Percentiles rank a stretch among this genome's conserved stretches.
These are phyloP conservation scores for Candida albicans DNA, from an alignment of 1,139 yeast species.

Conservation along the genomic window DNA sequence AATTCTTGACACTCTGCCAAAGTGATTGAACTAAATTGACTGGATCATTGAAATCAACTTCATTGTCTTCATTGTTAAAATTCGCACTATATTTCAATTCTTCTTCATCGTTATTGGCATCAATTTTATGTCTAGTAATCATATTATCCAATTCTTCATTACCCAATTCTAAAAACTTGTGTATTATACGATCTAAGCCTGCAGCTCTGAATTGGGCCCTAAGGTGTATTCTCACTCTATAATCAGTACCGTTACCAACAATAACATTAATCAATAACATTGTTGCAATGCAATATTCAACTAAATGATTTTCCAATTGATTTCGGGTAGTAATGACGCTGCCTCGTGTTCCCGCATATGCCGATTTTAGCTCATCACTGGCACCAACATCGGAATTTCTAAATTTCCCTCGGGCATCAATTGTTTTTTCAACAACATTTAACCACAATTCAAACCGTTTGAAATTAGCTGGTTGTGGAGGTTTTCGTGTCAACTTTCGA, in stretches of 20 bases:
- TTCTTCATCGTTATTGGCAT: conserved; percentile 69
- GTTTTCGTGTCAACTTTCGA: conserved; percentile 35
- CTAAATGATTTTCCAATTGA: conserved; percentile 58
- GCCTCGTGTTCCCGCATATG: conserved; percentile 24
- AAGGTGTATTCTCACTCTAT: conserved; percentile 68
- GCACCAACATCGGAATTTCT: conserved; percentile 93
- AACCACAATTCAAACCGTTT: conserved; percentile 87
- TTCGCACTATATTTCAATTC: conserved; percentile 62
- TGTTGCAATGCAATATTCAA: conserved; percentile 80
- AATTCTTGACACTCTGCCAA: conserved; percentile 69
- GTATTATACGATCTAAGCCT: conserved; percentile 66
- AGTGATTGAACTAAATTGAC: conserved; percentile 65
- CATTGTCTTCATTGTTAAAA: conserved; percentile 40
- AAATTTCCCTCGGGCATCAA: conserved; percentile 82
- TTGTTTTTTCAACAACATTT: conserved; percentile 63
- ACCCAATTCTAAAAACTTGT: conserved; percentile 59
- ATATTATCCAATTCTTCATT: conserved; percentile 67
- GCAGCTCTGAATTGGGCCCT: conserved; percentile 78
- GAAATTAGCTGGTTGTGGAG: conserved; percentile 39
- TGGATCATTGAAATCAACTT: conserved; percentile 73
- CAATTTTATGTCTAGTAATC: conserved; percentile 61
- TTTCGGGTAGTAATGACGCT: conserved; percentile 20
- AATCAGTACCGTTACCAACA: conserved; percentile 63
- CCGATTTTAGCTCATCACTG: conserved; percentile 73
- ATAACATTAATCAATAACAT: conserved; percentile 75